These are phyloP conservation scores for Aspergillus glaucus DNA, from an alignment of 2,329 filamentous ascomycete species.

Conservation along the genomic window DNA sequence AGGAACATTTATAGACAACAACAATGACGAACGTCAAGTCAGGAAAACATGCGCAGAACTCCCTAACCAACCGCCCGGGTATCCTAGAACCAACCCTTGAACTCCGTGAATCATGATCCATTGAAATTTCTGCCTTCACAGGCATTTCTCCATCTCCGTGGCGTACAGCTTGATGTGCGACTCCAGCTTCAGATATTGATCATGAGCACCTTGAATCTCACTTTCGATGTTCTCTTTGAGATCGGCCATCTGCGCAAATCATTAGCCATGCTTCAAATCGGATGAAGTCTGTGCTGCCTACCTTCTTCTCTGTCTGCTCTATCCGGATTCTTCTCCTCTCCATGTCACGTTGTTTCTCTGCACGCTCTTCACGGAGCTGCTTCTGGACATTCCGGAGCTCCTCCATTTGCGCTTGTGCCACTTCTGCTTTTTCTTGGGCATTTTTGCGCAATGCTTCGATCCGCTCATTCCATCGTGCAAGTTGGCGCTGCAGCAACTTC, in stretches of 20 bases:
- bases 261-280: slow-evolving; percentile 9
- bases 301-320: slow-evolving; percentile 98
- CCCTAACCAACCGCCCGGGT: slow-evolving; percentile 25
- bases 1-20: slow-evolving; percentile 5
- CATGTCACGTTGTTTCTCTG: slow-evolving; percentile 83
- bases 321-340: slow-evolving; percentile 88
- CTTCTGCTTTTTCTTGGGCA: slow-evolving; percentile 71
- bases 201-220: slow-evolving; percentile 81
- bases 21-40: background rate
- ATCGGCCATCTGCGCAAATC: slow-evolving; percentile 71
- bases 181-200: slow-evolving; percentile 96
- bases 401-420: slow-evolving; percentile 84
- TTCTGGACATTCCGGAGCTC: slow-evolving; percentile 74
- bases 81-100: slow-evolving; percentile 33
- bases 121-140: slow-evolving; percentile 34
- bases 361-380: slow-evolving; percentile 74
- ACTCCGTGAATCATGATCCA: slow-evolving; percentile 26
- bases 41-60: background rate
- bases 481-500: slow-evolving; percentile 72
- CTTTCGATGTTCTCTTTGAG: slow-evolving; percentile 96
- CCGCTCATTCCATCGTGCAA: slow-evolving; percentile 77
- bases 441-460: slow-evolving; percentile 77
- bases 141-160: slow-evolving; percentile 94
- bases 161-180: slow-evolving; percentile 96
- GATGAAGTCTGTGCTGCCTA: slow-evolving; percentile 33